phyloP scores from a whole-genome alignment of 1,139 yeast genomes.

The Zygosaccharomyces pseudobailii region DNA sequence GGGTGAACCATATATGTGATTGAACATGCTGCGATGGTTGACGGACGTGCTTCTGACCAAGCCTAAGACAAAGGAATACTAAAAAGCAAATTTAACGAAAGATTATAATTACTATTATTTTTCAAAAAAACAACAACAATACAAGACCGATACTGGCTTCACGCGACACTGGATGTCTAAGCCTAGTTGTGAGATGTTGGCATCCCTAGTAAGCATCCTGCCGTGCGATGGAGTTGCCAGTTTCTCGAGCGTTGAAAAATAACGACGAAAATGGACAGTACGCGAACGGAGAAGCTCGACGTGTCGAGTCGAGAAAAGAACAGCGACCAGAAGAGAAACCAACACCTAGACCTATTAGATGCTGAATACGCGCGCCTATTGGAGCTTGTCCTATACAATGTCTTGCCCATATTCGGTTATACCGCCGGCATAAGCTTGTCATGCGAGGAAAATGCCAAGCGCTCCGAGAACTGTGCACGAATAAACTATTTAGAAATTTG shows the following conservation, averaged over 20 bases:
- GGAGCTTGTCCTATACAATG: neutral
- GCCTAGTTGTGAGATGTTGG: neutral
- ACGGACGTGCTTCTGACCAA: neutral
- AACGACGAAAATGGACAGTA: slow-evolving; percentile 3
- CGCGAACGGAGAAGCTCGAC: neutral
- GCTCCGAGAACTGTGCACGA: neutral
- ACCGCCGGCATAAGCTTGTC: neutral
- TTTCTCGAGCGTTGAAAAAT: neutral
- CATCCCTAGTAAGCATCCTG: neutral
- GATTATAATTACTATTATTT: too few relatives aligned
- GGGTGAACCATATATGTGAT: slow-evolving; percentile 36
- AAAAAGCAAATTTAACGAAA: neutral
- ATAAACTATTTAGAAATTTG: too few relatives aligned
- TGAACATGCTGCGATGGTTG: slow-evolving; percentile 12
- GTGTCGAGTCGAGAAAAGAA: neutral
- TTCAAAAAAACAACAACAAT: neutral
- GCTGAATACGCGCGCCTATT: neutral
- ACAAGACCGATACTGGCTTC: neutral
- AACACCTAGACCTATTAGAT: neutral
- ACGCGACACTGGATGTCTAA: neutral
- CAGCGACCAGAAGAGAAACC: neutral
- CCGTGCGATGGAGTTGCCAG: neutral
- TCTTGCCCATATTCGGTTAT: neutral
- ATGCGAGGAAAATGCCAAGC: neutral
- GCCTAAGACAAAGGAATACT: neutral